phyloP scores from a whole-genome alignment of 148 eudicot species.

The Rhododendron mucronatum region DNA sequence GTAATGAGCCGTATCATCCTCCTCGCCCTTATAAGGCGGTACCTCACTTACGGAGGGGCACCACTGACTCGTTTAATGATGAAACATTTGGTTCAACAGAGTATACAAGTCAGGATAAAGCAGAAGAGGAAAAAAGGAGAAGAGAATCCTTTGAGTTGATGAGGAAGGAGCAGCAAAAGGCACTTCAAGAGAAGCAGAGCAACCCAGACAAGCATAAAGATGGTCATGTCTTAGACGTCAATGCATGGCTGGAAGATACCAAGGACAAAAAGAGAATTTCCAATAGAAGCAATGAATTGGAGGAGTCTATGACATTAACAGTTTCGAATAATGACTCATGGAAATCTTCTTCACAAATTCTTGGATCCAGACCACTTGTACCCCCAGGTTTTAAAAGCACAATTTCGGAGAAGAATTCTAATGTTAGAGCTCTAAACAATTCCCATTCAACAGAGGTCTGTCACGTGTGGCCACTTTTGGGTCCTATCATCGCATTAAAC shows the following conservation, averaged over 20 bases:
- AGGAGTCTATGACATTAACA: conserved; percentile 27
- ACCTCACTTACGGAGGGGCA: conserved; percentile 65
- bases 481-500: too few relatives aligned
- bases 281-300: conserved; percentile 27
- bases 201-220: conserved; percentile 46
- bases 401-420: conserved; percentile 52
- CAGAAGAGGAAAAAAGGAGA: conserved; percentile 83
- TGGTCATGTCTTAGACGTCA: conserved; percentile 27
- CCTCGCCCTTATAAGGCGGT: conserved; percentile 96
- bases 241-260: conserved; percentile 30
- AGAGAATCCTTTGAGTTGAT: conserved; percentile 95
- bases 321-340: conserved; percentile 41
- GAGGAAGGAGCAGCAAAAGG: conserved; percentile 93
- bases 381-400: conserved; percentile 87
- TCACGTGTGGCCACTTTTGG: too few relatives aligned
- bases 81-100: conserved; percentile 96
- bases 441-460: conserved; percentile 53
- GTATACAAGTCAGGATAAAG: conserved; percentile 68
- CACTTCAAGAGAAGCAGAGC: conserved; percentile 76
- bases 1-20: conserved; percentile 92
- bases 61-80: conserved; percentile 70
- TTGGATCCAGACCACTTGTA: conserved; percentile 73
- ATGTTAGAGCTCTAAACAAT: conserved; percentile 31
- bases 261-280: conserved; percentile 26
- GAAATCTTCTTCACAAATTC: conserved; percentile 49